These are phyloP conservation scores for Spathaspora gorwiae DNA, from an alignment of 805 yeast species.

Conservation along the genomic window DNA sequence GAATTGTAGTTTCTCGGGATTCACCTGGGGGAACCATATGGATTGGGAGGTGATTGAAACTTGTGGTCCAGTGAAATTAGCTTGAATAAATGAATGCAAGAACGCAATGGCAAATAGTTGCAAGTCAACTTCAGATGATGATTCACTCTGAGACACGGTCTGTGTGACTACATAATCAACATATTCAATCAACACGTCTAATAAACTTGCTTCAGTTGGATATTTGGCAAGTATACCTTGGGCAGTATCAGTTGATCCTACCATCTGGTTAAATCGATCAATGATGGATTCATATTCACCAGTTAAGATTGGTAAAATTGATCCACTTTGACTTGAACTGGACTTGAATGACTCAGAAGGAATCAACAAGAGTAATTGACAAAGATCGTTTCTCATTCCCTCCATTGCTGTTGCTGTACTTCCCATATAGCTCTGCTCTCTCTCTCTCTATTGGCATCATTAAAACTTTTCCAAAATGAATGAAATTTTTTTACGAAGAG, in stretches of 20 bases:
- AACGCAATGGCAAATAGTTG: constrained; percentile 52
- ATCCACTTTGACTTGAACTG: no score
- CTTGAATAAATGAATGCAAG: constrained; percentile 66
- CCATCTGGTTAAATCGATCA: constrained; percentile 5
- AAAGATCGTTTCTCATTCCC: constrained; percentile 11
- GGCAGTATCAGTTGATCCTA: no score
- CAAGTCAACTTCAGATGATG: constrained; percentile 13
- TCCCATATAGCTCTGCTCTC: no score
- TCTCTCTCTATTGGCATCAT: no score
- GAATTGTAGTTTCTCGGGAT: constrained; percentile 13
- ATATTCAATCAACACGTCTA: constrained; percentile 4
- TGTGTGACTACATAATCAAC: constrained; percentile 1
- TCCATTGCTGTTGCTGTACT: constrained; percentile 1
- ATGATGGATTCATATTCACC: background rate
- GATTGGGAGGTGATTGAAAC: constrained; percentile 34
- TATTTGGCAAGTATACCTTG: constrained; percentile 9
- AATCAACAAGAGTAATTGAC: constrained; percentile 16
- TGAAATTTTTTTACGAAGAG: no score
- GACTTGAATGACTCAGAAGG: constrained; percentile 4
- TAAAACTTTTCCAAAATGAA: no score
- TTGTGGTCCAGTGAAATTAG: constrained; percentile 82
- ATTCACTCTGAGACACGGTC: background rate
- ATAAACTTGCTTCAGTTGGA: constrained; percentile 13
- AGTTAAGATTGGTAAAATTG: background rate
- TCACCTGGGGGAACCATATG: constrained; percentile 24